These are phyloP conservation scores for Verruconis gallopava DNA, from an alignment of 2,329 filamentous ascomycete species.

Conservation along the genomic window DNA sequence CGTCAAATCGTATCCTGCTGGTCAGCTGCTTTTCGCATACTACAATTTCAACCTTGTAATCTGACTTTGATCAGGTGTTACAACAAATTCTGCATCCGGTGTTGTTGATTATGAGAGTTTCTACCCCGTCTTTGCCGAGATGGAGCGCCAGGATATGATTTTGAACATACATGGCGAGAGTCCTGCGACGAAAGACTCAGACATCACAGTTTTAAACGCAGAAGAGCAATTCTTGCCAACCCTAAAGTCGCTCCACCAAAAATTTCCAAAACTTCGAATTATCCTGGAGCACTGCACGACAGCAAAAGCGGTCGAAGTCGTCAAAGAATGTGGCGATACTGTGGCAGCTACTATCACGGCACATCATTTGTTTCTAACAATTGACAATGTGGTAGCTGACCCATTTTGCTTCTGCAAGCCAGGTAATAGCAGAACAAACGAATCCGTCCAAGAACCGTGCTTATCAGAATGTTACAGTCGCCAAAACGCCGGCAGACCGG, in stretches of 20 bases:
- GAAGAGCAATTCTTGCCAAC: constrained; percentile 73
- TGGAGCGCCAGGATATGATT: constrained; percentile 73
- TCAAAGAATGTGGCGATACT: constrained; percentile 60
- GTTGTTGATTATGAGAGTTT: constrained; percentile 58
- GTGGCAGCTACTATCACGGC: constrained; percentile 72
- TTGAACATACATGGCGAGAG: constrained; percentile 89
- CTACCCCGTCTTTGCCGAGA: constrained; percentile 72
- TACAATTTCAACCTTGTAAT: constrained; percentile 13
- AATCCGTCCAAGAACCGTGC: constrained; percentile 28
- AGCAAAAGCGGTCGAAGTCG: constrained; percentile 64
- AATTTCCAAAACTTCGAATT: constrained; percentile 58
- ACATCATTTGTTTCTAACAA: constrained; percentile 71
- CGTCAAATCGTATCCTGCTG: constrained; percentile 55
- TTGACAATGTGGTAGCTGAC: constrained; percentile 59
- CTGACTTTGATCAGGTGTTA: constrained; percentile 23
- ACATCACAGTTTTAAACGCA: constrained; percentile 44
- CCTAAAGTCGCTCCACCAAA: constrained; percentile 55
- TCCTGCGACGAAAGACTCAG: constrained; percentile 36
- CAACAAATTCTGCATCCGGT: constrained; percentile 50
- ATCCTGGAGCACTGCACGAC: constrained; percentile 80
- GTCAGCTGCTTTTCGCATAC: constrained; percentile 21
- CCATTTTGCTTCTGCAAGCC: constrained; percentile 73
- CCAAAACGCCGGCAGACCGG: constrained; percentile 54
- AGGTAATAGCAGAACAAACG: constrained; percentile 32
- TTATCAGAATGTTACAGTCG: constrained; percentile 17